Percentiles rank a stretch among this genome's conserved stretches.
Conservation (phyloP, 139 green algal genomes). For the Tetradesmus obliquus region DNA sequence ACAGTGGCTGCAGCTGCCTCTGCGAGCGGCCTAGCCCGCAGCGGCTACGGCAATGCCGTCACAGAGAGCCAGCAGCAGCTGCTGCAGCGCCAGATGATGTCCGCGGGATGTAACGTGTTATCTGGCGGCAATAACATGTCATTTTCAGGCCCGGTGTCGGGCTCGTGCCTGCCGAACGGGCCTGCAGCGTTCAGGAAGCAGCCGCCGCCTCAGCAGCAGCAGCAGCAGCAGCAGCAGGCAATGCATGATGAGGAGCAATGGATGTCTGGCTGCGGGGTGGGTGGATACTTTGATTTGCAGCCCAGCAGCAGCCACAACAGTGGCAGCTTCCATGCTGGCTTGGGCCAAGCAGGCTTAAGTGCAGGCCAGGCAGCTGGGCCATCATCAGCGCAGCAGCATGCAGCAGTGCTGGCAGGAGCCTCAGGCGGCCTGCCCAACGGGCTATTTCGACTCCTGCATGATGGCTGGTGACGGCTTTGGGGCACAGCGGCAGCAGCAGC, state of each 20-base stretch:
- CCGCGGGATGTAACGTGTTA: background rate
- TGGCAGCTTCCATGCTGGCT: background rate
- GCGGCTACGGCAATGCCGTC: background rate
- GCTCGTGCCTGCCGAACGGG: constrained; percentile 6
- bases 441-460: background rate
- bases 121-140: background rate
- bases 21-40: background rate
- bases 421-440: background rate
- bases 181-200: background rate
- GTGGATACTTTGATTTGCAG: background rate
- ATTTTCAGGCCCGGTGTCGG: background rate
- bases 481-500: background rate
- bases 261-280: background rate
- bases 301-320: background rate
- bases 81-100: background rate
- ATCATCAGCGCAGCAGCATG: background rate
- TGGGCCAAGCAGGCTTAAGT: background rate
- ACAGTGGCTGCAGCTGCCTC: no score
- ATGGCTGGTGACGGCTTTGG: background rate
- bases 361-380: background rate
- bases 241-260: background rate
- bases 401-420: background rate
- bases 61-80: background rate
- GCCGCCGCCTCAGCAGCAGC: background rate
- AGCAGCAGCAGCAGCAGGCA: background rate